These are phyloP conservation scores for Malassezia obtusa DNA, from an alignment of 1,284 basidiomycete species.

Conservation along the genomic window DNA sequence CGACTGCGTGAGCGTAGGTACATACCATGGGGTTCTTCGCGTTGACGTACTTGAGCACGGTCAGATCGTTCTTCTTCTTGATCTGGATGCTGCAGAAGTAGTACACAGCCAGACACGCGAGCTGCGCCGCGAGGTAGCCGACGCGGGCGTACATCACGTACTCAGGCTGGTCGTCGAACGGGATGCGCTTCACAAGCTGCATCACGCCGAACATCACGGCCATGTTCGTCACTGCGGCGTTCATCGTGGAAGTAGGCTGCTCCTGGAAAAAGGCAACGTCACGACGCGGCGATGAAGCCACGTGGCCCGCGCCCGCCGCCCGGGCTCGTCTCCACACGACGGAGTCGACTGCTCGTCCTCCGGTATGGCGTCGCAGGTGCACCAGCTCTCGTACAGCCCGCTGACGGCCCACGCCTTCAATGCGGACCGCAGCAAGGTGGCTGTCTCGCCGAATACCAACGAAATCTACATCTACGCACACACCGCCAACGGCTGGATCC, in stretches of 20 bases:
- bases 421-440: conserved; percentile 76
- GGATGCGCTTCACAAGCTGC: conserved; percentile 73
- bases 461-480: conserved; percentile 68
- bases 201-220: conserved; percentile 42
- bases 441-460: conserved; percentile 80
- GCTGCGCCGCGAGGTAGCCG: conserved; percentile 68
- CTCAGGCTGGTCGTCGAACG: conserved; percentile 72
- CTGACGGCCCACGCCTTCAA: conserved; percentile 88
- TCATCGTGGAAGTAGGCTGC: conserved; percentile 8
- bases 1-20: conserved; percentile 39
- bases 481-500: conserved; percentile 55
- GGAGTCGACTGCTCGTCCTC: conserved; percentile 40
- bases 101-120: conserved; percentile 62
- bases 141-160: conserved; percentile 72
- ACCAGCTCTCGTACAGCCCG: conserved; percentile 66
- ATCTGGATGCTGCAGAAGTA: conserved; percentile 61
- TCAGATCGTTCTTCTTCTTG: conserved; percentile 87
- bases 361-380: conserved; percentile 37
- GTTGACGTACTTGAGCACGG: conserved; percentile 76
- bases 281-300: conserved; percentile 2
- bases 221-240: conserved; percentile 18
- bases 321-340: background rate
- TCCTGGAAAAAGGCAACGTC: background rate
- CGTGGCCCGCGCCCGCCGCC: background rate
- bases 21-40: conserved; percentile 48